Base-by-base conservation (phyloP, 1,139 yeast species). In the Yamadazyma kanchanaburiensis region DNA sequence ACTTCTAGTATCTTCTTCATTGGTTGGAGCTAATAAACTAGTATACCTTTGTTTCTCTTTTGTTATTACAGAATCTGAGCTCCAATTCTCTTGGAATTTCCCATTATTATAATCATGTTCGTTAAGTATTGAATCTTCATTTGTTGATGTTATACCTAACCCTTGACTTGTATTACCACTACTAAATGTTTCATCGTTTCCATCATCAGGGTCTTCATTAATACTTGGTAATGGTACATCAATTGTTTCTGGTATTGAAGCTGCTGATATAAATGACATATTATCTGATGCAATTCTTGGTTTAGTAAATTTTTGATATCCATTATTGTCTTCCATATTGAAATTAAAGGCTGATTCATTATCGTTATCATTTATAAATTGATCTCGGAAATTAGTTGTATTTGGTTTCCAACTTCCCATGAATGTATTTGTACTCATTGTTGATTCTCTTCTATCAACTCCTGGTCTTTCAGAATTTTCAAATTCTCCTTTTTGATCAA, bases 391-490 rank as follows among this genome's bases (percentile, higher is more conserved):
- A 30, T 57, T 60, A 25, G 58, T 63, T 8, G 78, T 71, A 38
- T 71, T 65, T 4, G 79, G 79, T 35, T 64, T 61, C 79, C 79
- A 73, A 12, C 56, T 57, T 3, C 78, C 79, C 60, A 73, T 59
- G 44, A 71, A 49, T 19, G 74, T 57, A 22, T 48, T 53, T 3
- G 59, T 55, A 35, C 69, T 63, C 53, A 56, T 52, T 4, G 68
- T 58, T 1, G 72, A 64, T 9, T 45, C 57, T 35, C 70, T 46
- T 38, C 71, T 51, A 14, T 42, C 42, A 9, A 24, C 9, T 12
- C 26, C 26, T 2, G 31, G 22, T 3, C 20, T 10, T 4, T 36
- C 32, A 14, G 46, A 45, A n/a, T 40, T 39, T 9, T 30, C 23
- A 12, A 30, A 24, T 2, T 39, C 45, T 8, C 25, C 25, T 27